phyloP scores from a whole-genome alignment of 1,284 basidiomycete genomes.

The Trichosporon inkin region DNA sequence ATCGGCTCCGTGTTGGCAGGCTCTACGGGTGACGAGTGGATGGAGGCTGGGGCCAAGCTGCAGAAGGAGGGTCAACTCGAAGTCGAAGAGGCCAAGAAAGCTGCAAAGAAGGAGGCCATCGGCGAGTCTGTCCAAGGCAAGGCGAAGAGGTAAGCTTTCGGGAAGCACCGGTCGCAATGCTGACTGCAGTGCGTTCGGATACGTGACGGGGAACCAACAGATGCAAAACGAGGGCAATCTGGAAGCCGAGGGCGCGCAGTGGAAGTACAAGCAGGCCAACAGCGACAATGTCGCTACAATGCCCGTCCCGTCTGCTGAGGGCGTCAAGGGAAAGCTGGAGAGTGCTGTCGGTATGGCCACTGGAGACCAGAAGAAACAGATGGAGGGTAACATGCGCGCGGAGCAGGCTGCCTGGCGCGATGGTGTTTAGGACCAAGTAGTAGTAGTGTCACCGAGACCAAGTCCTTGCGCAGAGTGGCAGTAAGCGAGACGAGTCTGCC shows the following conservation, averaged over 20 bases:
- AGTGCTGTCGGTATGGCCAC: slow-evolving; percentile 45
- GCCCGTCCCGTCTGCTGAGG: slow-evolving; percentile 34
- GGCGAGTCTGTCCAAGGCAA: slow-evolving; percentile 41
- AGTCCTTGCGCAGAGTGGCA: neutral
- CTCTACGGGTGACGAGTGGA: slow-evolving; percentile 30
- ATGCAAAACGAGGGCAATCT: slow-evolving; percentile 44
- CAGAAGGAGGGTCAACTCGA: slow-evolving; percentile 36
- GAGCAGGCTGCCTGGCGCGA: slow-evolving; percentile 48
- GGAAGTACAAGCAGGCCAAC: slow-evolving; percentile 40
- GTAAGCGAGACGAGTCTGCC: neutral
- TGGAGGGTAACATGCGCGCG: slow-evolving; percentile 41
- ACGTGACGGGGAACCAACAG: slow-evolving; percentile 45
- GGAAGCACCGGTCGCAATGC: neutral
- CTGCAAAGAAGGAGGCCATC: slow-evolving; percentile 36
- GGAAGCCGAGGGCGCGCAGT: slow-evolving; percentile 43
- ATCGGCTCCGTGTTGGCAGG: slow-evolving; percentile 37
- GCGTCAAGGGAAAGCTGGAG: slow-evolving; percentile 41
- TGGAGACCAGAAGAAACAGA: slow-evolving; percentile 45
- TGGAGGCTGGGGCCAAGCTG: slow-evolving; percentile 33
- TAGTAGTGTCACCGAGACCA: no score
- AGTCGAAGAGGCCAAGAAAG: slow-evolving; percentile 40
- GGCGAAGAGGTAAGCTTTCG: slow-evolving; percentile 41
- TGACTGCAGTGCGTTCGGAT: slow-evolving; percentile 38
- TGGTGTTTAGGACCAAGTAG: slow-evolving; percentile 19
- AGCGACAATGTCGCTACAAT: slow-evolving; percentile 22